Conservation (phyloP, 139 green algal species). For the Parachlorella kessleri region DNA sequence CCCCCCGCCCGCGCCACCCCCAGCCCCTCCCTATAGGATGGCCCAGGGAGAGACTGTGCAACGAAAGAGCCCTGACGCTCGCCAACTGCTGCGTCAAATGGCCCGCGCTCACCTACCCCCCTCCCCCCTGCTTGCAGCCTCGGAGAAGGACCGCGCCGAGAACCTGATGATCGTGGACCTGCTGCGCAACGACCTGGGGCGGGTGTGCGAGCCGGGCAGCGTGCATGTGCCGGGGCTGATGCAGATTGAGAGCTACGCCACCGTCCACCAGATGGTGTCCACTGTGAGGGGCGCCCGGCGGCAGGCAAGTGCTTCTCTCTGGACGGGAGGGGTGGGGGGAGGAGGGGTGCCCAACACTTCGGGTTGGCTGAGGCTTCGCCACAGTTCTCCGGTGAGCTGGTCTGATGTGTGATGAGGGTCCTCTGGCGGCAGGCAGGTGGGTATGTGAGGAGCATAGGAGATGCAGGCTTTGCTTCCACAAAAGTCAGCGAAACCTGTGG, state of each 20-base stretch:
- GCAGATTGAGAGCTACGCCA: constrained; percentile 91
- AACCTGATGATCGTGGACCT: constrained; percentile 99
- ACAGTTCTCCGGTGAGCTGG: no score
- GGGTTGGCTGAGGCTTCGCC: no score
- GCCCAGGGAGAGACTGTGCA: neutral
- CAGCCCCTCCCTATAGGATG: no score
- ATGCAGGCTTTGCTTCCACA: no score
- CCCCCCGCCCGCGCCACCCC: no score
- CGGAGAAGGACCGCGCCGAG: constrained; percentile 95
- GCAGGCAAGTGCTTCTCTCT: neutral
- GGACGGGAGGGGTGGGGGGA: no score
- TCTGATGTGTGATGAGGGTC: no score
- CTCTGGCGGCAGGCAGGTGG: no score
- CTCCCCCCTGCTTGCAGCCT: constrained; percentile 41
- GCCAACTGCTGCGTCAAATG: no score
- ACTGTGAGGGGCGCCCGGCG: constrained; percentile 80
- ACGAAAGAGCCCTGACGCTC: neutral
- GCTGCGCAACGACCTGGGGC: constrained; percentile 95
- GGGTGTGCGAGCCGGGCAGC: constrained; percentile 63
- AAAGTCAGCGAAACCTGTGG: no score
- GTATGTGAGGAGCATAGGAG: no score
- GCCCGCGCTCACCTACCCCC: neutral
- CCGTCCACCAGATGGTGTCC: constrained; percentile 95
- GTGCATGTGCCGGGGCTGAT: constrained; percentile 95
- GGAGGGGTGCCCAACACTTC: no score